Percentiles rank a stretch among this genome's conserved stretches.
Evolutionary conservation across 331 rosid species (phyloP).

Genomic region (Pyracantha coccinea): DNA sequence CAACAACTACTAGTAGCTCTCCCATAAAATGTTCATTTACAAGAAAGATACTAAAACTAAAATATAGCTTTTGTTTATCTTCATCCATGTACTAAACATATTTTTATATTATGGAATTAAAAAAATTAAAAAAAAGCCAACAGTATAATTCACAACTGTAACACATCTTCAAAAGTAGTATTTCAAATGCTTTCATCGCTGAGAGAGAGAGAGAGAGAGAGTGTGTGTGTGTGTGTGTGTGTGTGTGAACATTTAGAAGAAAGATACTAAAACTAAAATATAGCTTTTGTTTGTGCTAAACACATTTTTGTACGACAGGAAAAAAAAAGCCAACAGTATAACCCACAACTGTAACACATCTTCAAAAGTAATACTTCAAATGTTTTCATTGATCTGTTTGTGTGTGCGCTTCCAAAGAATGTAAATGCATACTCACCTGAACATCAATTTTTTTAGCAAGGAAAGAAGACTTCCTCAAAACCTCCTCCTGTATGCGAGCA

Average conservation of each 20-base stretch:
- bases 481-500: slow-evolving; percentile 96
- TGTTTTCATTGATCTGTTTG: too few species aligned
- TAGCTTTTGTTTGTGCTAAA: neutral
- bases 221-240: too few species aligned
- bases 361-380: neutral
- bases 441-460: slow-evolving; percentile 72
- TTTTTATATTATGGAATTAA: neutral
- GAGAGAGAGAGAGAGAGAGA: too few species aligned
- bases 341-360: neutral
- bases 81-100: neutral
- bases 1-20: neutral
- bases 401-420: neutral
- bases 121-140: neutral
- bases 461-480: slow-evolving; percentile 64
- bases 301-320: neutral
- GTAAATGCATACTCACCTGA: slow-evolving; percentile 54
- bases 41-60: neutral
- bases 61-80: neutral
- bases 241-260: too few species aligned
- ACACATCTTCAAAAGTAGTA: neutral
- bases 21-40: neutral
- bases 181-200: too few species aligned
- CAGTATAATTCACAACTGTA: neutral
- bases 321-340: neutral
- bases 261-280: neutral